A percentile compares a stretch with the other conserved stretches of the same genome.
phyloP scores from a whole-genome alignment of 1,284 basidiomycete genomes.

The Porodaedalea pini region DNA sequence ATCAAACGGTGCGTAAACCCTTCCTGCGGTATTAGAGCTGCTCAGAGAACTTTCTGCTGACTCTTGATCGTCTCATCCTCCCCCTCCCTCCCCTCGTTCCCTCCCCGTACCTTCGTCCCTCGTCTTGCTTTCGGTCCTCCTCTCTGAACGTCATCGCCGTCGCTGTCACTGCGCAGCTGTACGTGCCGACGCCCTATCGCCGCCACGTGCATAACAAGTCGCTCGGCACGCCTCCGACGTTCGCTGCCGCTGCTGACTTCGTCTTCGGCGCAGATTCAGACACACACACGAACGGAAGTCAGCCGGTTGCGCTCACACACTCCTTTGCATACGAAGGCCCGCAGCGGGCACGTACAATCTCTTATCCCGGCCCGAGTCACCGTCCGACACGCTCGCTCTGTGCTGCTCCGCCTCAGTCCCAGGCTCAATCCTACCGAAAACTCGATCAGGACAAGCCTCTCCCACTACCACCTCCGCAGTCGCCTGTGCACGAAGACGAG shows the following conservation, averaged over 20 bases:
- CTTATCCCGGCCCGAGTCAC: conserved; percentile 8
- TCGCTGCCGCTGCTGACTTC: neutral
- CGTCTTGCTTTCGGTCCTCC: neutral
- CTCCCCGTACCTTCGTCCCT: neutral
- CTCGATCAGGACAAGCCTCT: too few species aligned
- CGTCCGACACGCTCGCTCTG: conserved; percentile 11
- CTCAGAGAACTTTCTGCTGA: neutral
- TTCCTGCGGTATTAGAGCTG: neutral
- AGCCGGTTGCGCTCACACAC: conserved; percentile 8
- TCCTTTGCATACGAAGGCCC: conserved; percentile 4
- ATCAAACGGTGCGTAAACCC: conserved; percentile 1
- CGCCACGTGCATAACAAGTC: conserved; percentile 13
- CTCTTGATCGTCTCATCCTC: neutral
- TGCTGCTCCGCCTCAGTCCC: neutral
- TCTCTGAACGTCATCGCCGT: neutral
- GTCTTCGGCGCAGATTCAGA: neutral
- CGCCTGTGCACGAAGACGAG: neutral
- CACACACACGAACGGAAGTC: neutral
- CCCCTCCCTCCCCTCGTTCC: neutral
- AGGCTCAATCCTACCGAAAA: too few species aligned
- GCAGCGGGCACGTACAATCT: conserved; percentile 9
- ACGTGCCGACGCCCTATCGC: conserved; percentile 1
- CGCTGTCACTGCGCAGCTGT: neutral
- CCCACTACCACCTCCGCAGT: conserved; percentile 5
- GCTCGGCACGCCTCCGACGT: conserved; percentile 4